Conservation (phyloP, 257 asterid species). For the Rubia yunnanensis region DNA sequence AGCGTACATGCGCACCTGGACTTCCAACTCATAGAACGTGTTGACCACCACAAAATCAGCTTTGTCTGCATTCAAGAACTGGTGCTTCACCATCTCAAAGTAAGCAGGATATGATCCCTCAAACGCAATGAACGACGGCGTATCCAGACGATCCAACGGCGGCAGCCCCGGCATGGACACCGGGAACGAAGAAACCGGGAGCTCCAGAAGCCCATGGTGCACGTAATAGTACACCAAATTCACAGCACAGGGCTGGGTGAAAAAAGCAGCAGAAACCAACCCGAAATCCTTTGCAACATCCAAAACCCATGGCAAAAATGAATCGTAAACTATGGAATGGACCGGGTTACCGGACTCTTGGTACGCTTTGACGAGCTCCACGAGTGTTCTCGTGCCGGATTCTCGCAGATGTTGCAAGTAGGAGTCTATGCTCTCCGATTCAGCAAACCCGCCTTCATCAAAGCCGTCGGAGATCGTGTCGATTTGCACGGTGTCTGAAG, state of each 20-base stretch:
- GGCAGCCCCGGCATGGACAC: conserved; percentile 62
- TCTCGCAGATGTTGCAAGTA: conserved; percentile 30
- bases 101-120: conserved; percentile 64
- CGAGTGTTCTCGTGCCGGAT: conserved; percentile 36
- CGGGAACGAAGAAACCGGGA: conserved; percentile 38
- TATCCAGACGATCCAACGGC: conserved; percentile 38
- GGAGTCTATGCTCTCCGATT: conserved; percentile 26
- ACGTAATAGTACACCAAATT: conserved; percentile 47
- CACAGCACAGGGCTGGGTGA: conserved; percentile 75
- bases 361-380: conserved; percentile 29
- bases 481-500: conserved; percentile 26
- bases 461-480: conserved; percentile 66
- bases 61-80: conserved; percentile 43
- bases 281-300: conserved; percentile 37
- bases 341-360: conserved; percentile 19
- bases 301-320: conserved; percentile 68
- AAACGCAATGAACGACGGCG: conserved; percentile 55
- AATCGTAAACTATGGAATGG: conserved; percentile 57
- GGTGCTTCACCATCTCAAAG: conserved; percentile 45
- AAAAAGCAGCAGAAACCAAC: conserved; percentile 40
- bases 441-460: conserved; percentile 46
- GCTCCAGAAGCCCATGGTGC: conserved; percentile 32
- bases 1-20: no score
- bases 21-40: conserved; percentile 55
- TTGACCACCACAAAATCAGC: conserved; percentile 72